Conservation (phyloP, 1,139 yeast species). For the Pichia sp. region DNA sequence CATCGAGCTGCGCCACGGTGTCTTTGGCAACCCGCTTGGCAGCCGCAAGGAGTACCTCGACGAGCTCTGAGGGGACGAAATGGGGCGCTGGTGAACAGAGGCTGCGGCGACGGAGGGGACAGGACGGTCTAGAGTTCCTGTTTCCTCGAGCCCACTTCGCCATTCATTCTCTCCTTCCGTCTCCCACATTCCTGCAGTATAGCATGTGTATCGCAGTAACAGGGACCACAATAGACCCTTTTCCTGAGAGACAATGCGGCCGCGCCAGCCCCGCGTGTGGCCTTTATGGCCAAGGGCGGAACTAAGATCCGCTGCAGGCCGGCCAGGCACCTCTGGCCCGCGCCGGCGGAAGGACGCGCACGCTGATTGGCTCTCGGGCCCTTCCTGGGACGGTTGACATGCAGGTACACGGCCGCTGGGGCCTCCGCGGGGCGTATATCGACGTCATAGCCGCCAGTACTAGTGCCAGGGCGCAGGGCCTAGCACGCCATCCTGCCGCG, state of each 20-base stretch:
- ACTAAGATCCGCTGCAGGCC: too few species aligned
- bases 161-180: too few species aligned
- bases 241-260: too few species aligned
- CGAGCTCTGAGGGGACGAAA: slow-evolving; percentile 52
- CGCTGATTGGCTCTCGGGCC: neutral
- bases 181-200: too few species aligned
- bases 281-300: too few species aligned
- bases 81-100: too few species aligned
- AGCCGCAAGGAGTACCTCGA: slow-evolving; percentile 53
- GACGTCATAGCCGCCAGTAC: neutral
- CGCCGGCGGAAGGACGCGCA: neutral
- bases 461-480: neutral
- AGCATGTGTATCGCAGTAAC: too few species aligned
- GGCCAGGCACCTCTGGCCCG: too few species aligned
- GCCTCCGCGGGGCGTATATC: neutral
- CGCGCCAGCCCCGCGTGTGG: too few species aligned
- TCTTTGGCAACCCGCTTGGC: slow-evolving; percentile 80
- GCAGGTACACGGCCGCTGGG: neutral
- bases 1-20: slow-evolving; percentile 59
- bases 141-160: neutral
- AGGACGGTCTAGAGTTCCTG: too few species aligned
- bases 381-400: neutral
- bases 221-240: too few species aligned
- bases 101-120: too few species aligned
- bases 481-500: neutral